Conservation (phyloP, 352 stramenopile genomes). For the Phytophthora sojae region DNA sequence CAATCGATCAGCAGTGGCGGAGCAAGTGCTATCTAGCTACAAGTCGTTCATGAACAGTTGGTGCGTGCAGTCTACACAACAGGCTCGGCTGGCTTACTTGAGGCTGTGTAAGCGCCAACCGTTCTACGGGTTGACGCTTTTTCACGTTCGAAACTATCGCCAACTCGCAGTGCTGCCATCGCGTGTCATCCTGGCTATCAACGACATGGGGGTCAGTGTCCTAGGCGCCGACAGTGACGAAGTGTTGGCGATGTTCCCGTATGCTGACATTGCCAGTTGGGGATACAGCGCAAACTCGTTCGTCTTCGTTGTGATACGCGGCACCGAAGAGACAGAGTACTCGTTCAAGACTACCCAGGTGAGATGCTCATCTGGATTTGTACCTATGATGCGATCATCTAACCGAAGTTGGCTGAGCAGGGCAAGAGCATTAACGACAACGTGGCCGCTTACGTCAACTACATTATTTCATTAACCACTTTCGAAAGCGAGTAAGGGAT, state of each 20-base stretch:
- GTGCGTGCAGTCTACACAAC: slow-evolving; percentile 45
- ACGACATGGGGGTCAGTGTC: slow-evolving; percentile 68
- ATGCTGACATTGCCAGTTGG: slow-evolving; percentile 79
- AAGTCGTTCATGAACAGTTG: slow-evolving; percentile 40
- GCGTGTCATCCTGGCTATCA: slow-evolving; percentile 71
- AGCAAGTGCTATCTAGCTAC: slow-evolving; percentile 48
- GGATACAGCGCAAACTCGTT: slow-evolving; percentile 83
- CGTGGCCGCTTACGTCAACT: slow-evolving; percentile 60
- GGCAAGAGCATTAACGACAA: slow-evolving; percentile 69
- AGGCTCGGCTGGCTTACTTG: slow-evolving; percentile 59
- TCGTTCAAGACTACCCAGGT: slow-evolving; percentile 62
- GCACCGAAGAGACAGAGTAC: slow-evolving; percentile 50
- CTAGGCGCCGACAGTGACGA: slow-evolving; percentile 67
- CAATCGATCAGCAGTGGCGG: slow-evolving; percentile 45
- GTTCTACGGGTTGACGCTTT: slow-evolving; percentile 81
- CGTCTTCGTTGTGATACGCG: slow-evolving; percentile 67
- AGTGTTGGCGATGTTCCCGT: slow-evolving; percentile 68
- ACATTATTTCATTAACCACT: slow-evolving; percentile 45
- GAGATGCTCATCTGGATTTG: background rate
- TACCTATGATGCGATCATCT: background rate
- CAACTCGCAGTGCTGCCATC: slow-evolving; percentile 48
- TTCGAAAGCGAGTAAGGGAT: slow-evolving; percentile 16
- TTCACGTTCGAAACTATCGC: slow-evolving; percentile 62
- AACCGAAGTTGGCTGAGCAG: slow-evolving; percentile 21
- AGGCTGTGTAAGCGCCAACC: slow-evolving; percentile 64